Base-by-base conservation (phyloP, 1,284 basidiomycete species). In the Moesziomyces parantarcticus region DNA sequence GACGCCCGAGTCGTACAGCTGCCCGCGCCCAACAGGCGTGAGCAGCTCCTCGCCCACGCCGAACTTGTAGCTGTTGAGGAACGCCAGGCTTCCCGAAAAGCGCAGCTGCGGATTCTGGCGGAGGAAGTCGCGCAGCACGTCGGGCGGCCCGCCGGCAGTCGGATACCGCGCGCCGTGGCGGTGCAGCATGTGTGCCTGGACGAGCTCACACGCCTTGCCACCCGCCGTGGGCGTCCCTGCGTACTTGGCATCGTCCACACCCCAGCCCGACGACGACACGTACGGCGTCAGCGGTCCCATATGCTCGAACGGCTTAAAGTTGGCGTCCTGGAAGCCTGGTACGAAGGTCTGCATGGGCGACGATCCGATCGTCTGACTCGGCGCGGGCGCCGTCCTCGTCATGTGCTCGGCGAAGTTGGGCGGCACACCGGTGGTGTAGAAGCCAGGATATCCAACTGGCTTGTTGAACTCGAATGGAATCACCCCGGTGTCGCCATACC, bases 251-350 rank as follows among this genome's bases (percentile, higher is more conserved):
- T 80, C 74, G 50, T 82, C 81, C 11, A 80, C 48, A 5, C 75
- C 76, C 58, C 76, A 80, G 5, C 73, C 78, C 14, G 66, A 64
- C 13, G 78, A 75, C 0, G 82, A 76, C 14, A 61, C 34, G 57
- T 83, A 83, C 1, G 82, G 82, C 1, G 81, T 76, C 9, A 83
- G 58, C 10, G 79, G 78, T 18, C 82, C 82, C 82, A 83, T 83
- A 45, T 82, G 80, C 36, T 77, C 60, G 53, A 83, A 83, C 3
- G 79, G 74, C 22, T 76, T 67, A 52, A 80, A 80, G 45, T 57
- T 56, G 2, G 56, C 49, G 34, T 74, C 56, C 21, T 60, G 65
- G n/a, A 73, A 68, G 23, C 71, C 66, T 0, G 80, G 75, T 10
- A 82, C 59, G 44, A 56, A 46, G 32, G 80, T 82, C 48, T 81